These are phyloP conservation scores for Podila horticola DNA, from an alignment of 192 early-diverging fungal species.

Conservation along the genomic window DNA sequence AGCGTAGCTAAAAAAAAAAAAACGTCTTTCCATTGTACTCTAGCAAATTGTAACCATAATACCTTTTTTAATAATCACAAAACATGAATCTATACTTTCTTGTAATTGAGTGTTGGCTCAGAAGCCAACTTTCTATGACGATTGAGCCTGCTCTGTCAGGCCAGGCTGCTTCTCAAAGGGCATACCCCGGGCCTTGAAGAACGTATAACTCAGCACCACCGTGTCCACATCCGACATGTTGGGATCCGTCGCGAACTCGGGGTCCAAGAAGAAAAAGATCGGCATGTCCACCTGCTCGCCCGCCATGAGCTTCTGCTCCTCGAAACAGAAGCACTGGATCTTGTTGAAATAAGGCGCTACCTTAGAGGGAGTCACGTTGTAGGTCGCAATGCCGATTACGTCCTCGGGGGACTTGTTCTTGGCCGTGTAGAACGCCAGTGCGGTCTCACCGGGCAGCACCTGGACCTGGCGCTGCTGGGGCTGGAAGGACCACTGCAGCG, in stretches of 20 bases:
- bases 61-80: too few species aligned
- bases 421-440: constrained; percentile 96
- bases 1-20: neutral
- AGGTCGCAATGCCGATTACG: constrained; percentile 96
- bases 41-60: too few species aligned
- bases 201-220: constrained; percentile 94
- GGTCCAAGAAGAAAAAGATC: constrained; percentile 98
- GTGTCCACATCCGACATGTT: constrained; percentile 94
- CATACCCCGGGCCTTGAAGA: constrained; percentile 78
- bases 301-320: constrained; percentile 92
- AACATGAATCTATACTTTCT: too few species aligned
- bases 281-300: constrained; percentile 96
- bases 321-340: constrained; percentile 99
- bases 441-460: constrained; percentile 97
- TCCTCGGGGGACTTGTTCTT: constrained; percentile 86
- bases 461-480: constrained; percentile 88
- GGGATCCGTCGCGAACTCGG: constrained; percentile 94
- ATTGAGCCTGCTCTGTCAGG: constrained; percentile 26
- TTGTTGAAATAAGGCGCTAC: constrained; percentile 99
- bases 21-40: neutral
- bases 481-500: constrained; percentile 89
- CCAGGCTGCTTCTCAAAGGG: constrained; percentile 47
- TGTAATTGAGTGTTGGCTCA: neutral
- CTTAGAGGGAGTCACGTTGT: constrained; percentile 93
- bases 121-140: neutral